Conservation (phyloP, 345 rosid genomes). For the Odontarrhena argentea region DNA sequence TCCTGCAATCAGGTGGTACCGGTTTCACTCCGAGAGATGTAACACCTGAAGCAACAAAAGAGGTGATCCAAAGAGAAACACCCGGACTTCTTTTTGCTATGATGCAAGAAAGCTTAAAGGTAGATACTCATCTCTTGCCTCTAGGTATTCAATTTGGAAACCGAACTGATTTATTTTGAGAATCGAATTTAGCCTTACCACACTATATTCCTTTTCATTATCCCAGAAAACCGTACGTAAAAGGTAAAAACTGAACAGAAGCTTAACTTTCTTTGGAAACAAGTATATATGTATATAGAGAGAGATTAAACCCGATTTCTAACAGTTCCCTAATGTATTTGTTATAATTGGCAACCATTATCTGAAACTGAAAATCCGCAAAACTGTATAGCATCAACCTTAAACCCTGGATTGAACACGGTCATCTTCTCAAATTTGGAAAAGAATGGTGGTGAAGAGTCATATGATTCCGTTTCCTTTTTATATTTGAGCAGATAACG, state of each 20-base stretch:
- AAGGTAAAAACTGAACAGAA: too few species aligned
- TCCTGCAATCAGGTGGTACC: constrained; percentile 70
- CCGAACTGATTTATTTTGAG: background rate
- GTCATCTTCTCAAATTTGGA: background rate
- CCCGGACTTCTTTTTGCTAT: constrained; percentile 88
- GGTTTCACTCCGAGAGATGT: constrained; percentile 96
- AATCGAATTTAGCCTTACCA: background rate
- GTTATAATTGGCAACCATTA: background rate
- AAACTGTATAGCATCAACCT: background rate
- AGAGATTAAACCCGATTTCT: too few species aligned
- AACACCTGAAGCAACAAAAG: constrained; percentile 94
- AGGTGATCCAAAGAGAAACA: constrained; percentile 80
- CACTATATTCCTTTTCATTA: too few species aligned
- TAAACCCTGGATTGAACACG: background rate
- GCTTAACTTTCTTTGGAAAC: too few species aligned
- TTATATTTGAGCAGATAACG: constrained; percentile 61
- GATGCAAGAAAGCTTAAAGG: constrained; percentile 98
- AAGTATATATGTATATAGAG: too few species aligned
- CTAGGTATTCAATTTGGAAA: background rate
- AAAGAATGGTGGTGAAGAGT: background rate
- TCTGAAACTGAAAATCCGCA: too few species aligned
- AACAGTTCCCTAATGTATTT: background rate
- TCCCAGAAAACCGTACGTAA: too few species aligned
- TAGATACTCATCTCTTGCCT: constrained; percentile 28
- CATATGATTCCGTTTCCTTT: constrained; percentile 21